Conservation (phyloP, 768 basidiomycete genomes). For the Mycena vitilis region DNA sequence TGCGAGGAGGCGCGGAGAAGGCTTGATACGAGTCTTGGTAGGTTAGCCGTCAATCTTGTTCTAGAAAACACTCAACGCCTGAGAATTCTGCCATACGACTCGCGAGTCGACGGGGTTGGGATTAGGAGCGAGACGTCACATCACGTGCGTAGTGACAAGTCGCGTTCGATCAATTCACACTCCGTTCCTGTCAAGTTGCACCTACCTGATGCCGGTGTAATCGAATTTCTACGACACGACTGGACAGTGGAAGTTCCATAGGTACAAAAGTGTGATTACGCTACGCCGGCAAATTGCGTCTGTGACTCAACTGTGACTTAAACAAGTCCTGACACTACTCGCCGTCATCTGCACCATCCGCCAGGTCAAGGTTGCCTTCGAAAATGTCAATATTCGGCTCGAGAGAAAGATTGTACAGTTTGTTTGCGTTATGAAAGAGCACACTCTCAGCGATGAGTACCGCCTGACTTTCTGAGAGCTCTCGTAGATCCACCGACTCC, state of each 20-base stretch:
- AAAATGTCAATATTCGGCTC: constrained; percentile 32
- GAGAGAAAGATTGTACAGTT: constrained; percentile 68
- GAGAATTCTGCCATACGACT: not conserved
- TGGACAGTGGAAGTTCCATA: no score
- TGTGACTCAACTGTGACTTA: no score
- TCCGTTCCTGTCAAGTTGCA: no score
- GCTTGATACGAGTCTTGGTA: not conserved
- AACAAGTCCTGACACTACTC: no score
- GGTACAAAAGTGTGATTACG: no score
- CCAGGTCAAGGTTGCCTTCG: constrained; percentile 5
- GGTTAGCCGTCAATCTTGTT: no score
- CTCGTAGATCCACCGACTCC: constrained; percentile 58
- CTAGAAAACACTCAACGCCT: not conserved
- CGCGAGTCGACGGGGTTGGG: not conserved
- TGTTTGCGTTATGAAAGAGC: constrained; percentile 77
- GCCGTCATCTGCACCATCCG: no score
- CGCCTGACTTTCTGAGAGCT: constrained; percentile 67
- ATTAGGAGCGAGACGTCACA: not conserved
- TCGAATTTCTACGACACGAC: not conserved
- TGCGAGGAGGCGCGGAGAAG: not conserved
- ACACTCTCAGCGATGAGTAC: constrained; percentile 63
- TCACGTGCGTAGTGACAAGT: constrained; percentile 4
- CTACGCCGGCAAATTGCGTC: no score
- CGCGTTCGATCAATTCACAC: not conserved
- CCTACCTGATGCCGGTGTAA: no score